Conservation (phyloP, 805 yeast genomes). For the Ogataea naganishii region DNA sequence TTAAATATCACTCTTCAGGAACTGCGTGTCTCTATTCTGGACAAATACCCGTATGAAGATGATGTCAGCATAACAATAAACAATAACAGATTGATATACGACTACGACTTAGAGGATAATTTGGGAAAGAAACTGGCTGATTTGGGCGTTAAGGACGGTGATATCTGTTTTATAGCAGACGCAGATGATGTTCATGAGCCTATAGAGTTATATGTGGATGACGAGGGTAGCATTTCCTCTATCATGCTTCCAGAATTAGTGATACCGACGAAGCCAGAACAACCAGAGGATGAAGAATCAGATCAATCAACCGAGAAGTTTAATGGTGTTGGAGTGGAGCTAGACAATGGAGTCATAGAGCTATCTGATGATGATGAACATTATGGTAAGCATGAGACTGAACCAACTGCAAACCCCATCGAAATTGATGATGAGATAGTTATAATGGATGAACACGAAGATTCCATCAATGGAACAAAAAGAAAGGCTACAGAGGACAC, state of each 20-base stretch:
- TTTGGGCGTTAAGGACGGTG: constrained; percentile 52
- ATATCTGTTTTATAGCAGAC: constrained; percentile 64
- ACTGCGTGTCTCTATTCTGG: constrained; percentile 42
- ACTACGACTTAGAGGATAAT: constrained; percentile 84
- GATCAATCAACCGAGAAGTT: constrained; percentile 13
- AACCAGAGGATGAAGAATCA: constrained; percentile 15
- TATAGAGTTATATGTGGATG: constrained; percentile 48
- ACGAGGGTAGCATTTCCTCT: constrained; percentile 9
- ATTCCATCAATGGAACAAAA: constrained; percentile 1
- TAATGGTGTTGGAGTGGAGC: constrained; percentile 8
- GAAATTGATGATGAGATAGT: constrained; percentile 5
- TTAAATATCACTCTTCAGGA: constrained; percentile 31
- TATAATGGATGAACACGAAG: constrained; percentile 4
- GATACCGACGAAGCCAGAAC: constrained; percentile 17
- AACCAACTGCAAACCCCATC: constrained; percentile 3
- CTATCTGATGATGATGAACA: constrained; percentile 9
- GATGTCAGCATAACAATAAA: constrained; percentile 45
- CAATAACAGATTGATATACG: constrained; percentile 59
- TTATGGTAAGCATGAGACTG: constrained; percentile 4
- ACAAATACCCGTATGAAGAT: constrained; percentile 45
- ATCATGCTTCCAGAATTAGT: constrained; percentile 24
- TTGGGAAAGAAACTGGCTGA: constrained; percentile 35
- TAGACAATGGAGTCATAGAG: constrained; percentile 10
- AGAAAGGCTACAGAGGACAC: background rate
- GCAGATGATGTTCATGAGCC: constrained; percentile 63